These are phyloP conservation scores for Paraphysoderma sedebokerense DNA, from an alignment of 371 early-diverging fungal genomes.

Conservation along the genomic window DNA sequence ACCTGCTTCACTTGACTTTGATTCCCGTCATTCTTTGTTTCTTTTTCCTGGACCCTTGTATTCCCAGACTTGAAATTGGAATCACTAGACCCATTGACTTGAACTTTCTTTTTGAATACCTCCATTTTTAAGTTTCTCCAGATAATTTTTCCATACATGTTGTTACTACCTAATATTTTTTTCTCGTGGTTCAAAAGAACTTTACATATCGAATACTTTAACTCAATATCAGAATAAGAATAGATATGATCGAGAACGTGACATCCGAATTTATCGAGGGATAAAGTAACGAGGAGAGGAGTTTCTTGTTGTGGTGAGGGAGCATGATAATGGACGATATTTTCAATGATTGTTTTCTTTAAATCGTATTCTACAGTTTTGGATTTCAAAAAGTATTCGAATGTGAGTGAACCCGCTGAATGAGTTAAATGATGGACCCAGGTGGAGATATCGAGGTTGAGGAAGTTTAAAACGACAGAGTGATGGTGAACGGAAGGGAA, in stretches of 20 bases:
- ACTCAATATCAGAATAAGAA: conserved; percentile 50
- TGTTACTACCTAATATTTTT: conserved; percentile 22
- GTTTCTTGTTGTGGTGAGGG: conserved; percentile 45
- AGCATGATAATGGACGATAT: too few species aligned
- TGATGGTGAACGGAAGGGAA: conserved; percentile 41
- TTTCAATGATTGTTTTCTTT: too few species aligned
- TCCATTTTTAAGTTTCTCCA: conserved; percentile 63
- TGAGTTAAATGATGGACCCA: conserved; percentile 37
- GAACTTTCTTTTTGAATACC: conserved; percentile 37
- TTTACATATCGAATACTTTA: conserved; percentile 50
- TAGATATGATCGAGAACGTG: conserved; percentile 63
- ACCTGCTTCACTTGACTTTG: too few species aligned
- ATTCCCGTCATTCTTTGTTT: too few species aligned
- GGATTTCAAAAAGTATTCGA: conserved; percentile 46
- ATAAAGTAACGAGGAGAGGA: conserved; percentile 26
- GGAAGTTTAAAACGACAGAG: conserved; percentile 29
- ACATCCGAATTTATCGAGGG: conserved; percentile 56
- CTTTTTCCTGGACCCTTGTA: too few species aligned
- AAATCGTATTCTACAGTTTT: too few species aligned
- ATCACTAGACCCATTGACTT: too few species aligned
- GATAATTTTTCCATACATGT: conserved; percentile 52
- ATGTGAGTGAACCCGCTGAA: conserved; percentile 49
- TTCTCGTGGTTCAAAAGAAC: conserved; percentile 40
- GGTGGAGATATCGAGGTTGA: conserved; percentile 13
- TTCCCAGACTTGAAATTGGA: too few species aligned